These are phyloP conservation scores for Liquidambar formosana DNA, from an alignment of 164 flowering plant genomes.

Conservation along the genomic window DNA sequence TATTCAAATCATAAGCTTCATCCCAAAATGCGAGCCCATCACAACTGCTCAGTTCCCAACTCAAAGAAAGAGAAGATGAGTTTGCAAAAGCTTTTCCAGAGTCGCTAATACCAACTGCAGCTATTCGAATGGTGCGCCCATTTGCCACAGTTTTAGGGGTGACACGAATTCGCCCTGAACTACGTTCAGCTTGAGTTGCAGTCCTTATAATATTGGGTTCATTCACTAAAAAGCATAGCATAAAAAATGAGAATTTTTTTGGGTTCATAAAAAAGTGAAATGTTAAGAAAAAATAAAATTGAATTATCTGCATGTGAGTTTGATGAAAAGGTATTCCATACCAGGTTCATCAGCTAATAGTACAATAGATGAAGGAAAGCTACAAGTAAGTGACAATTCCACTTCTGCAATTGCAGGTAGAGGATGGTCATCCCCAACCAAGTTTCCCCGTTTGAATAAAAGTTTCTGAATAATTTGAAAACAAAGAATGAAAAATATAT, in stretches of 20 bases:
- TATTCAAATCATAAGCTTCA: constrained; percentile 30
- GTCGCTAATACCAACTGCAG: constrained; percentile 78
- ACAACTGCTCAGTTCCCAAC: constrained; percentile 73
- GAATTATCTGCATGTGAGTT: not conserved
- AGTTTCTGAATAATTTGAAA: constrained; percentile 47
- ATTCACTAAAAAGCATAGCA: constrained; percentile 48
- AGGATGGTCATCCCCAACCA: constrained; percentile 78
- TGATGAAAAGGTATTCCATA: constrained; percentile 18
- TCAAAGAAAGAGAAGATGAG: constrained; percentile 78
- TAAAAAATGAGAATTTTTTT: too few species aligned
- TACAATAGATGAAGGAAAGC: constrained; percentile 70
- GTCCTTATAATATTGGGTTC: constrained; percentile 41
- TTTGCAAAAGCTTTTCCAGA: constrained; percentile 89
- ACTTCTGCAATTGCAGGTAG: constrained; percentile 65
- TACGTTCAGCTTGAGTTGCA: constrained; percentile 65
- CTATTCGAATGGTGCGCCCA: constrained; percentile 72
- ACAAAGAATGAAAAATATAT: constrained; percentile 3
- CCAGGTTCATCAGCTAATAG: constrained; percentile 85
- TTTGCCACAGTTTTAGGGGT: constrained; percentile 81
- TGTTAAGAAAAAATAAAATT: not conserved
- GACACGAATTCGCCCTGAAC: constrained; percentile 46
- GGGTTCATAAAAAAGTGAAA: too few species aligned
- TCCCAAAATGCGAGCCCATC: constrained; percentile 68
- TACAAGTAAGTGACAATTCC: constrained; percentile 53
- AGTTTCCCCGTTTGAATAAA: constrained; percentile 80